Conservation (phyloP, 2,329 filamentous ascomycete species). For the Neospermospora avenae region DNA sequence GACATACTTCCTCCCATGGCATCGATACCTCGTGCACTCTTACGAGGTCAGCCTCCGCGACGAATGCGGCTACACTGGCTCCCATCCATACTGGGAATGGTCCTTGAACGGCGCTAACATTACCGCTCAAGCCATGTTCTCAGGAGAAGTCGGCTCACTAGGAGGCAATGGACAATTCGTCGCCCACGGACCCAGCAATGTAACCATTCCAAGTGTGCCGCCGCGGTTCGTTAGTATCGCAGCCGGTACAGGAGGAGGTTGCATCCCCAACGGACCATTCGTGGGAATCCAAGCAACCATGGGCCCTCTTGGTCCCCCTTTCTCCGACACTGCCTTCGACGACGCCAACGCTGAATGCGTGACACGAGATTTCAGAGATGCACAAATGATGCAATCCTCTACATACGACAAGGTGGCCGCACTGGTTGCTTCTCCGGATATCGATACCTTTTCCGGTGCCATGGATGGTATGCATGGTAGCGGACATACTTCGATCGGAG, state of each 20-base stretch:
- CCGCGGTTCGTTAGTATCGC: conserved; percentile 31
- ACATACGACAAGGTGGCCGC: conserved; percentile 21
- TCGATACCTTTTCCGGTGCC: not conserved
- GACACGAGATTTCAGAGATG: conserved; percentile 40
- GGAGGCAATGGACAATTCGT: conserved; percentile 43
- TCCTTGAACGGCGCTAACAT: conserved; percentile 35
- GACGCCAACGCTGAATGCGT: conserved; percentile 42
- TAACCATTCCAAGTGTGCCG: not conserved
- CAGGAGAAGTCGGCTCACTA: conserved; percentile 49
- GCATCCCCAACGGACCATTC: conserved; percentile 47
- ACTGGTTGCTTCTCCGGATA: conserved; percentile 38
- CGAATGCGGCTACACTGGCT: conserved; percentile 40
- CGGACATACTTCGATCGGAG: not conserved
- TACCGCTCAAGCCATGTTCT: conserved; percentile 48
- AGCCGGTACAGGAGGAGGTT: conserved; percentile 50
- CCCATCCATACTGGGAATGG: conserved; percentile 45
- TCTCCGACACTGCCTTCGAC: conserved; percentile 29
- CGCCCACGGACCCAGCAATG: conserved; percentile 8
- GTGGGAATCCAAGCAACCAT: conserved; percentile 41
- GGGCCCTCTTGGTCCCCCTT: conserved; percentile 43
- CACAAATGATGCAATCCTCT: conserved; percentile 9
- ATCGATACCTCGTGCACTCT: conserved; percentile 39
- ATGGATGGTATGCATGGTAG: not conserved
- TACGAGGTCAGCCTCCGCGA: conserved; percentile 39
- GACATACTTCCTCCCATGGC: conserved; percentile 40